Evolutionary conservation across 202 grass and related monocot genomes (phyloP), one percentile per base, ranked within the genome.

Genomic region (Panicum virgatum): DNA sequence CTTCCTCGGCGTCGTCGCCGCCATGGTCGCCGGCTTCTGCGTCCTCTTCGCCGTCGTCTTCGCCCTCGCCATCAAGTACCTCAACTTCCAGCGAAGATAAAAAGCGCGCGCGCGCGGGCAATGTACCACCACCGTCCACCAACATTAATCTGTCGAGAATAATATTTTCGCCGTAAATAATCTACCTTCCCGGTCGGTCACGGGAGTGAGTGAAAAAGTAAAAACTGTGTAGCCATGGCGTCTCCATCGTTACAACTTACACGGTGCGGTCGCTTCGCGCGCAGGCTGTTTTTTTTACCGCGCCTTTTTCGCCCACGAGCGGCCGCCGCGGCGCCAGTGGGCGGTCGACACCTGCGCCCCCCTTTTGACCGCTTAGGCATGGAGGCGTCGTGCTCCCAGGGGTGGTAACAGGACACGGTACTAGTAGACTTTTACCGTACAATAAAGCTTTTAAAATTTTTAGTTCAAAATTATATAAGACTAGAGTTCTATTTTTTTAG

Each of bases 31-130:
- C 39, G 88, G 97, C 56, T 99, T 94, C 89, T 87, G 81, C 54
- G 83, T 88, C 42, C 53, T 96, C 51, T 99, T 99, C 64, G 93
- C 97, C 1, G 75, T 99, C 47, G 91, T 99, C 20, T 97, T 96
- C 78, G 93, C 93, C 0, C 80, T 92, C 3, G 91, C 93, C 20
- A 97, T 99, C 76, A 99, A 92, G 78, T 90, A 56, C 75, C 89
- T 96, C 46, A 99, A 94, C 86, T 99, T 96, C 89, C 96, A 99
- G 77, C 87, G 87, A n/a, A 87, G 93, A 90, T 94, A 11, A 87
- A 18, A 72, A 27, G 0, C 20, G 0, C 8, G 13, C 62, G 4
- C 47, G 62, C 18, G 58, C 42, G 26, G 16, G 16, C 61, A 62
- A 22, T 74, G 36, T 68, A 73, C 29, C 52, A 64, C 50, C 2